A percentile compares a stretch with the other conserved stretches of the same genome.
These are phyloP conservation scores for Westerdykella sp. DNA, from an alignment of 2,329 filamentous ascomycete species.

Conservation along the genomic window DNA sequence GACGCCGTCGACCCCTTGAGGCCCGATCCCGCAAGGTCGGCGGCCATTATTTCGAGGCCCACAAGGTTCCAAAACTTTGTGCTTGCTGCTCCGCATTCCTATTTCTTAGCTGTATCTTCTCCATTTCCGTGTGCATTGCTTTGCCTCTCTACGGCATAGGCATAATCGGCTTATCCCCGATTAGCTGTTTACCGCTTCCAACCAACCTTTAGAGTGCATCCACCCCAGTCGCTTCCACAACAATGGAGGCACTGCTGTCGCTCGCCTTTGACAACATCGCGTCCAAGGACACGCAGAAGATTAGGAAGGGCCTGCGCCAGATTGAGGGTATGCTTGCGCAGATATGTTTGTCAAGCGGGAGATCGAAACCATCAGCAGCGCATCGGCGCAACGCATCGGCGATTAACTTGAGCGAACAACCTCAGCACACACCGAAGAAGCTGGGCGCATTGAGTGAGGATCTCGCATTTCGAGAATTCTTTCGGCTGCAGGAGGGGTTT, in stretches of 20 bases:
- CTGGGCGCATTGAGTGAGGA: slow-evolving; percentile 69
- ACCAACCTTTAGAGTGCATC: too few species aligned
- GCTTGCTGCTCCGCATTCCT: slow-evolving; percentile 22
- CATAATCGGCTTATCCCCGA: slow-evolving; percentile 10
- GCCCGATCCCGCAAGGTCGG: slow-evolving; percentile 7
- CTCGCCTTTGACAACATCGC: slow-evolving; percentile 95
- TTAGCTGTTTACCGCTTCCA: too few species aligned
- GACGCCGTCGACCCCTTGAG: neutral
- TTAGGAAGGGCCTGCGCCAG: slow-evolving; percentile 88
- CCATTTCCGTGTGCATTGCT: slow-evolving; percentile 10
- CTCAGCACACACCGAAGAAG: slow-evolving; percentile 35
- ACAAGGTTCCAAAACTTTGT: slow-evolving; percentile 18
- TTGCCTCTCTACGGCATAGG: slow-evolving; percentile 1
- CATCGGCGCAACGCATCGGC: slow-evolving; percentile 36
- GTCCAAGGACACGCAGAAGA: slow-evolving; percentile 81
- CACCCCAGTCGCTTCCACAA: too few species aligned
- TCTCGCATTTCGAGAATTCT: slow-evolving; percentile 90
- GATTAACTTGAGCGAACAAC: slow-evolving; percentile 28
- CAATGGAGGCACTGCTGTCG: slow-evolving; percentile 85
- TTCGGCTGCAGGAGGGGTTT: slow-evolving; percentile 92
- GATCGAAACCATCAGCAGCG: slow-evolving; percentile 25
- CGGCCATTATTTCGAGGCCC: slow-evolving; percentile 16
- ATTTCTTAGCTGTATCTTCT: slow-evolving; percentile 24
- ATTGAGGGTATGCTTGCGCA: slow-evolving; percentile 91
- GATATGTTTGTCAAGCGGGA: slow-evolving; percentile 67